Percentiles rank a stretch among this genome's conserved stretches.
These are phyloP conservation scores for Saccharomycopsis guyanensis DNA, from an alignment of 805 yeast species.

Conservation along the genomic window DNA sequence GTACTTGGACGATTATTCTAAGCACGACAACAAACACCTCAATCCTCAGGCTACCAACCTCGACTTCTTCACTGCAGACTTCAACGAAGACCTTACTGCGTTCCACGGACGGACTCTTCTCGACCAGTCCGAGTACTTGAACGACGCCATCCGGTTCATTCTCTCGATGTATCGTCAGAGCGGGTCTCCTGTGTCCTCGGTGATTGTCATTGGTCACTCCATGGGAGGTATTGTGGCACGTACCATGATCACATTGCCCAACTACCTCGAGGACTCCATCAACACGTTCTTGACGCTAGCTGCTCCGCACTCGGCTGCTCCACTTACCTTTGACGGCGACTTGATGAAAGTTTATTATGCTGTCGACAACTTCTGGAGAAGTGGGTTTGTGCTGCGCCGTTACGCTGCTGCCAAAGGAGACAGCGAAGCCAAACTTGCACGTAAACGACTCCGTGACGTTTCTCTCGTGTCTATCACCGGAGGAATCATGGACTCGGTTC, in stretches of 20 bases:
- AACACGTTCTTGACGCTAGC: constrained; percentile 81
- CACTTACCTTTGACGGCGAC: constrained; percentile 90
- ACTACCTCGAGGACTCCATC: constrained; percentile 62
- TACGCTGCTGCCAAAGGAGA: constrained; percentile 3
- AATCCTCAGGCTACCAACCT: constrained; percentile 35
- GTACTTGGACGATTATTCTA: constrained; percentile 32
- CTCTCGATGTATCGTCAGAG: constrained; percentile 49
- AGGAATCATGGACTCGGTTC: constrained; percentile 65
- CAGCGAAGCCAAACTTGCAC: constrained; percentile 29
- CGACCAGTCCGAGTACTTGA: constrained; percentile 88
- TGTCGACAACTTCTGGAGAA: constrained; percentile 74
- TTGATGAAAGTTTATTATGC: constrained; percentile 64
- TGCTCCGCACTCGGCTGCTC: constrained; percentile 89
- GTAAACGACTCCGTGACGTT: constrained; percentile 44
- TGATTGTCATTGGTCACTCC: constrained; percentile 80
- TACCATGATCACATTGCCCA: constrained; percentile 71
- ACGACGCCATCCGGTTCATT: constrained; percentile 79
- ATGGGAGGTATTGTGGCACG: constrained; percentile 98
- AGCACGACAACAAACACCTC: constrained; percentile 11
- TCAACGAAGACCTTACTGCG: constrained; percentile 93
- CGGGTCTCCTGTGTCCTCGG: constrained; percentile 46
- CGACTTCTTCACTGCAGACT: constrained; percentile 89
- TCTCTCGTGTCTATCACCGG: constrained; percentile 84
- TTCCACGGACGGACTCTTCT: constrained; percentile 89
- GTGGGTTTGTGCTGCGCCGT: constrained; percentile 36